phyloP scores from a whole-genome alignment of 805 yeast genomes.

The Alloascoidea hylecoeti region DNA sequence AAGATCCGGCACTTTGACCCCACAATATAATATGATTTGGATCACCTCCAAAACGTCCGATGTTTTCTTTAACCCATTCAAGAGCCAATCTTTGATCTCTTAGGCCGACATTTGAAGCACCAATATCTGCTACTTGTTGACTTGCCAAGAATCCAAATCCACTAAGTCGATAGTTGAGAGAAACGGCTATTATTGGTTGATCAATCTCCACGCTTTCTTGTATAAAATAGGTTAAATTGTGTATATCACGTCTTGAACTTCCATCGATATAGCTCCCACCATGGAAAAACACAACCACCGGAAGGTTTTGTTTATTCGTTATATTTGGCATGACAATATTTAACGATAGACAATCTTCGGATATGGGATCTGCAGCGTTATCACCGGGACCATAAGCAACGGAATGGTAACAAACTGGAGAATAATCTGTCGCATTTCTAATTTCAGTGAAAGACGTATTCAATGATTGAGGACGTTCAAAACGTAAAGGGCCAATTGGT shows the following conservation, averaged over 20 bases:
- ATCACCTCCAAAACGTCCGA: constrained; percentile 22
- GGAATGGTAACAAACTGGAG: constrained; percentile 12
- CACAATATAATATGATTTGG: constrained; percentile 19
- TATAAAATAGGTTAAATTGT: constrained; percentile 10
- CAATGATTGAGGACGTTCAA: constrained; percentile 11
- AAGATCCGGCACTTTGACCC: constrained; percentile 23
- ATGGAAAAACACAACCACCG: constrained; percentile 21
- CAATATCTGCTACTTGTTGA: constrained; percentile 11
- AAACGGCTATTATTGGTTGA: constrained; percentile 18
- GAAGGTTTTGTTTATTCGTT: constrained; percentile 9
- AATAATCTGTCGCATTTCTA: constrained; percentile 10
- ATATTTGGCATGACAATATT: constrained; percentile 15
- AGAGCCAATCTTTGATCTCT: constrained; percentile 21
- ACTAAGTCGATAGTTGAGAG: constrained; percentile 23
- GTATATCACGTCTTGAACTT: constrained; percentile 8
- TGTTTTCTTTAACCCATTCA: constrained; percentile 21
- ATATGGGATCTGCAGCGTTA: constrained; percentile 7
- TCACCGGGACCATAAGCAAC: constrained; percentile 5
- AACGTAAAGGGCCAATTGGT: constrained; percentile 14
- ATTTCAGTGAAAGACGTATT: constrained; percentile 9
- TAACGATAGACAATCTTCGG: constrained; percentile 18
- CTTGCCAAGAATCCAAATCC: constrained; percentile 21
- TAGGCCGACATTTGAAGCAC: constrained; percentile 19
- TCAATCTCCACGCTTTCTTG: constrained; percentile 10
- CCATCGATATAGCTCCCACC: constrained; percentile 22